Evolutionary conservation across 495 filamentous ascomycete species (phyloP), one percentile per base, ranked within the genome.

Genomic region (Penicillium longicatenatum): DNA sequence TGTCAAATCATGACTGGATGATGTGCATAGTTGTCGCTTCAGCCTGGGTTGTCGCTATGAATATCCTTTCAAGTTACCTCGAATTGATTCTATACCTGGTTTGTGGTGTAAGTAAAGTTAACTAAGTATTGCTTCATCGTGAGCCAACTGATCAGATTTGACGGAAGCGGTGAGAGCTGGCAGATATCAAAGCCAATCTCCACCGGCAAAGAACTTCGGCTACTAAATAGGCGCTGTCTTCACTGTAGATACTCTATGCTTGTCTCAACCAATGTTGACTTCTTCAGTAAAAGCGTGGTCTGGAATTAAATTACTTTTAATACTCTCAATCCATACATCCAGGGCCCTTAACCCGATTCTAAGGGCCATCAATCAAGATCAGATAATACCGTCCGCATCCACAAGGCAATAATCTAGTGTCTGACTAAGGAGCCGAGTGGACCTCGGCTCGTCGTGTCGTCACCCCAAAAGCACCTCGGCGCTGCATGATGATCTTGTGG

Each of bases 391-490:
- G 44, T 22, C 24, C 46, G 24, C 29, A 30, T 49, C 46, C 37
- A 39, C 37, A 39, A 39, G 37, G 16, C 16, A 39, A 37, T 37
- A 39, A 26, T 16, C 7, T 49, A 30, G n/a, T 17, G 46, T 11
- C 20, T 49, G 46, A 48, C 41, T 55, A 41, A 24, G 6, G 39
- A 43, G 60, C 55, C 50, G 61, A 65, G 39, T 66, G 70, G 60
- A 75, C 74, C 74, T 75, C 72, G 74, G 74, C 60, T 71, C 60
- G 47, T 70, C 66, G 62, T 70, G 60, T 67, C 62, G 63, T 50
- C 60, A 61, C 71, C 68, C 69, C 71, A 14, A 39, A 76, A 70
- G 74, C 70, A 67, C 63, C 58, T 65, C 58, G 58, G 24, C 44
- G 54, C 53, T 24, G 54, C 24, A n/a, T n/a, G 26, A 47, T 55